These are phyloP conservation scores for Calocera cornea DNA, from an alignment of 768 basidiomycete genomes.

Conservation along the genomic window DNA sequence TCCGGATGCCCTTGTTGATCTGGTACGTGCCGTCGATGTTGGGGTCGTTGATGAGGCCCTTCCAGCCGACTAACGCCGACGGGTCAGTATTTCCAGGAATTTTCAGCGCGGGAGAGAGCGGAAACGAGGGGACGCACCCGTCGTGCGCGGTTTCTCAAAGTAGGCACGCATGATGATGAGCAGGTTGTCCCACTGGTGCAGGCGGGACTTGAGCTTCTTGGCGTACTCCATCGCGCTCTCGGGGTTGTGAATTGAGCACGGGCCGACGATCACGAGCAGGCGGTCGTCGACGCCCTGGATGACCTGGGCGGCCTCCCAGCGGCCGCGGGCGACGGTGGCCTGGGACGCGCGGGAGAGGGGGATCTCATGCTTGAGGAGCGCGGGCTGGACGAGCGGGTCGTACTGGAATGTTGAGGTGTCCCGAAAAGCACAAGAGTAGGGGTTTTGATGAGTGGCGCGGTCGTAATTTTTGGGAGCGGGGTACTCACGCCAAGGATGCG, in stretches of 20 bases:
- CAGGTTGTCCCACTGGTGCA: conserved; percentile 46
- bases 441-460: conserved; percentile 4
- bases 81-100: neutral
- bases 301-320: conserved; percentile 64
- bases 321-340: conserved; percentile 60
- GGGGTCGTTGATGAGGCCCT: conserved; percentile 89
- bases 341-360: conserved; percentile 49
- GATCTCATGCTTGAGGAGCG: conserved; percentile 78
- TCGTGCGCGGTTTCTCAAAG: conserved; percentile 93
- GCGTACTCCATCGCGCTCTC: conserved; percentile 79
- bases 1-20: conserved; percentile 92
- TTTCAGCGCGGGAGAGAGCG: neutral
- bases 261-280: conserved; percentile 82
- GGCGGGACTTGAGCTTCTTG: conserved; percentile 50
- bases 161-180: conserved; percentile 93
- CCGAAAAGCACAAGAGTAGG: conserved; percentile 1
- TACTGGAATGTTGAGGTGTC: conserved; percentile 38
- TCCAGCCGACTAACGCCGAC: conserved; percentile 31
- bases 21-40: conserved; percentile 89
- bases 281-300: conserved; percentile 76
- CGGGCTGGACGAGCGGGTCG: conserved; percentile 91
- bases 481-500: conserved; percentile 62
- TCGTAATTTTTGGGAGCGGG: conserved; percentile 2
- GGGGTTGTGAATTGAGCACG: conserved; percentile 87
- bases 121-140: conserved; percentile 34